phyloP scores from a whole-genome alignment of 495 filamentous ascomycete genomes.

The Annulohypoxylon bovei region DNA sequence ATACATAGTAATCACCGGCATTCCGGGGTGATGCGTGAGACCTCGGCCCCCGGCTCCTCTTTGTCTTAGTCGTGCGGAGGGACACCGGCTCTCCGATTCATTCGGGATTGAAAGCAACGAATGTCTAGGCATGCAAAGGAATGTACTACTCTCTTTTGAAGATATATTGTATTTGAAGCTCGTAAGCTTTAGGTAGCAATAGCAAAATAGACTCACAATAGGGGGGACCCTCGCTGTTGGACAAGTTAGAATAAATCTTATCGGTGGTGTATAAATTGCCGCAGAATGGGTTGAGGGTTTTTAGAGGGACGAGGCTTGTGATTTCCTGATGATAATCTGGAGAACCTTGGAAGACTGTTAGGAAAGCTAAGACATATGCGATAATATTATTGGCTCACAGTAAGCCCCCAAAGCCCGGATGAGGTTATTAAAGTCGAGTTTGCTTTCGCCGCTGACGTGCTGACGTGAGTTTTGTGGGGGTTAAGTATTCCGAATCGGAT shows the following conservation, averaged over 20 bases:
- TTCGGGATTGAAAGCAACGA: conserved; percentile 1
- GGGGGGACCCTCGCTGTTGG: neutral
- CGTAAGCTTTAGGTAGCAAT: neutral
- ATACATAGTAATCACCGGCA: conserved; percentile 37
- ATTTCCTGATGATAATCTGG: conserved; percentile 11
- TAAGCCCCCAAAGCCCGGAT: conserved; percentile 9
- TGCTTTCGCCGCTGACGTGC: conserved; percentile 27
- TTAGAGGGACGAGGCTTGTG: conserved; percentile 30
- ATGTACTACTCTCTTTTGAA: neutral
- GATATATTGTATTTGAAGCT: neutral
- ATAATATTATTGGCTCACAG: conserved; percentile 16
- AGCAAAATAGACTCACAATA: conserved; percentile 30
- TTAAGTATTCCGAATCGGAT: conserved; percentile 29
- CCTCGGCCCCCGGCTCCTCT: conserved; percentile 41
- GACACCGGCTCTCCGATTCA: conserved; percentile 17
- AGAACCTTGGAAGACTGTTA: neutral
- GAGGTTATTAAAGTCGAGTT: conserved; percentile 1
- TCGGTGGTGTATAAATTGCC: conserved; percentile 28
- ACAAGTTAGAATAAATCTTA: neutral
- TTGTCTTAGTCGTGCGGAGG: conserved; percentile 24
- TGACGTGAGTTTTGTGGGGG: conserved; percentile 35
- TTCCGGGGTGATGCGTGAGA: conserved; percentile 26
- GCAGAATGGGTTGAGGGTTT: conserved; percentile 34
- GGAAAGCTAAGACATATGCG: neutral
- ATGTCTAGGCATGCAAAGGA: neutral